Evolutionary conservation across 2,329 filamentous ascomycete genomes (phyloP), one percentile per base, ranked within the genome.

Genomic region (Hypoxylon sp.): DNA sequence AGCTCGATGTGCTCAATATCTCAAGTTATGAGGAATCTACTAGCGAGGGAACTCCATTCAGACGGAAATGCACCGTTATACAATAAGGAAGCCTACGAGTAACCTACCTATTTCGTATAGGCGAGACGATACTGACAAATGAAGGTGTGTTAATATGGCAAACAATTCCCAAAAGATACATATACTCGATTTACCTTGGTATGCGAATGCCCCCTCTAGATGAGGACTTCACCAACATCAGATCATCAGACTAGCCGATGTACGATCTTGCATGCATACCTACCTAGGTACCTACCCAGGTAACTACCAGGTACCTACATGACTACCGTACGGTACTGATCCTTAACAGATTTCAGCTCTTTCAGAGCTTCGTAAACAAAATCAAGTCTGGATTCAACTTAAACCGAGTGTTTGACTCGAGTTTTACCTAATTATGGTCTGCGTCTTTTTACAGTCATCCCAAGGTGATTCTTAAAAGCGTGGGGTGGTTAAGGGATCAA

Each of bases 101-200:
- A 35, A 63, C 64, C 50, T 67, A 55, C 58, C 58, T 19, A 13
- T 66, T 66, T 50, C 17, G 58, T 47, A 17, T 17, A 14, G 31
- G 22, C 13, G 5, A 19, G 5, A 39, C 26, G 22, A 29, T 31
- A 37, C 19, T 14, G 29, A 47, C 33, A 26, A 33, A 44, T 17
- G 39, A 46, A 46, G 53, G 24, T 46, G 42, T n/a, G 22, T 48
- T 29, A 50, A 44, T 37, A 48, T 50, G 33, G 17, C 47, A 51
- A 11, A 35, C 17, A 11, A 55, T 24, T 54, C 48, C 35, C 24
- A 46, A n/a, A 22, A 33, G 29, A 54, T 52, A 19, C 44, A 47
- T 60, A 19, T 46, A 35, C 51, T 26, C 24, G 37, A 8, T 19
- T 61, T 35, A 13, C 26, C 26, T 26, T 29, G 24, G 44, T 14